Evolutionary conservation across 2,329 filamentous ascomycete genomes (phyloP).

Genomic region (Allantophomopsis lycopodina): DNA sequence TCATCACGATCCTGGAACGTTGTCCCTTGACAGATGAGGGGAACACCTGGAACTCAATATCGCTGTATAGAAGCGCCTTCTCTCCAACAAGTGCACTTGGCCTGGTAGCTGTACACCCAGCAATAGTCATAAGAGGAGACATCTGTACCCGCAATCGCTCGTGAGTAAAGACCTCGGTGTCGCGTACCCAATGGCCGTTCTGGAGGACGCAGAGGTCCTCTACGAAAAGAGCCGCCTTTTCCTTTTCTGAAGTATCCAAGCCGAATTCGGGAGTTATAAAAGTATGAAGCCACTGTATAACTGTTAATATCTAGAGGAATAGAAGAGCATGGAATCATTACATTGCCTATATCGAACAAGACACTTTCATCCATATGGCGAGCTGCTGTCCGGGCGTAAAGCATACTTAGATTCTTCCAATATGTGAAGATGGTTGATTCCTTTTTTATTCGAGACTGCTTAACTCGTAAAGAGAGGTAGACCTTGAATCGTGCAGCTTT

Average conservation of each 20-base stretch:
- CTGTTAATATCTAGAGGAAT: slow-evolving; percentile 4
- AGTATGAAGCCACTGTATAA: slow-evolving; percentile 7
- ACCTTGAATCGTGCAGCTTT: slow-evolving; percentile 10
- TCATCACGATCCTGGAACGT: slow-evolving; percentile 9
- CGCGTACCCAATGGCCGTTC: slow-evolving; percentile 10
- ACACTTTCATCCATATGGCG: slow-evolving; percentile 7
- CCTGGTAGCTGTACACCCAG: slow-evolving; percentile 11
- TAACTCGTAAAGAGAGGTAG: slow-evolving; percentile 9
- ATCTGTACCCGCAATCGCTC: slow-evolving; percentile 12
- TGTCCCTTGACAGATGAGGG: slow-evolving; percentile 7
- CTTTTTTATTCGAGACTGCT: slow-evolving; percentile 11
- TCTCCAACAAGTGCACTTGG: slow-evolving; percentile 12
- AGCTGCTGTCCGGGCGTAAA: slow-evolving; percentile 6
- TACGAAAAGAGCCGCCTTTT: slow-evolving; percentile 11
- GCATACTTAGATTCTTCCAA: too few species aligned
- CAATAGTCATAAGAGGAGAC: slow-evolving; percentile 9
- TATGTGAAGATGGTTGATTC: slow-evolving; percentile 8
- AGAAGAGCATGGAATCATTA: slow-evolving; percentile 3
- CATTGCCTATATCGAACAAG: slow-evolving; percentile 10
- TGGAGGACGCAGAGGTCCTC: slow-evolving; percentile 12
- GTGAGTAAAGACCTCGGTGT: slow-evolving; percentile 12
- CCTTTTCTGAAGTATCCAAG: slow-evolving; percentile 11
- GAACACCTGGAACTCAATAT: slow-evolving; percentile 15
- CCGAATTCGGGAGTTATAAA: slow-evolving; percentile 5
- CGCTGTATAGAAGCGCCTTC: slow-evolving; percentile 9